These are phyloP conservation scores for Syncephalastrum monosporum DNA, from an alignment of 371 early-diverging fungal genomes.

Conservation along the genomic window DNA sequence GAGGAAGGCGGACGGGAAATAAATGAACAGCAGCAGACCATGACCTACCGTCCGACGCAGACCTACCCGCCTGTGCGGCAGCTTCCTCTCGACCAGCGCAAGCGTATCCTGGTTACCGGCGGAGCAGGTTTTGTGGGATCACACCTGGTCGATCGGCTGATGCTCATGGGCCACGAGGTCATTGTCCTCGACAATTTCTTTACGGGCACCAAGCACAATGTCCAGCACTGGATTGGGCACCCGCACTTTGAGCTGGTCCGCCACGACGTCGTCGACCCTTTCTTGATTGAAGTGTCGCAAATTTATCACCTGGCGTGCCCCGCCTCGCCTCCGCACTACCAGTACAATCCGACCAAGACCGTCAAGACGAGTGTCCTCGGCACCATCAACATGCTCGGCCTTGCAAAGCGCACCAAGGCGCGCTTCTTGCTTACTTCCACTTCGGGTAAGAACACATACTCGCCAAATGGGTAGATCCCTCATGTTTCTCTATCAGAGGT, in stretches of 20 bases:
- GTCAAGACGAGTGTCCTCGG: slow-evolving; percentile 88
- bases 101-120: slow-evolving; percentile 85
- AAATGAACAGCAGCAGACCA: slow-evolving; percentile 34
- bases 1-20: slow-evolving; percentile 29
- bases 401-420: slow-evolving; percentile 83
- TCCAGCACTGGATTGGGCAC: slow-evolving; percentile 86
- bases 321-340: slow-evolving; percentile 89
- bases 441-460: slow-evolving; percentile 57
- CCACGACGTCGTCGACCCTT: slow-evolving; percentile 85
- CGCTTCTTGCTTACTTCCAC: slow-evolving; percentile 81
- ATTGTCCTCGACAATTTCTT: slow-evolving; percentile 87
- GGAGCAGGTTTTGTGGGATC: slow-evolving; percentile 92
- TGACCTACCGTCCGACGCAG: slow-evolving; percentile 47
- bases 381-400: slow-evolving; percentile 88
- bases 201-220: slow-evolving; percentile 72
- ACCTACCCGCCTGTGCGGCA: slow-evolving; percentile 57
- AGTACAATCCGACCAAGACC: slow-evolving; percentile 87
- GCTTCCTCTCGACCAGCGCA: slow-evolving; percentile 54
- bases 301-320: slow-evolving; percentile 89
- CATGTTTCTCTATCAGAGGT: slow-evolving; percentile 56
- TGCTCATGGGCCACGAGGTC: slow-evolving; percentile 88
- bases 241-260: slow-evolving; percentile 85
- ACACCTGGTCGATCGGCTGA: slow-evolving; percentile 82
- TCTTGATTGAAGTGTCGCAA: slow-evolving; percentile 83
- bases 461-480: background rate